Evolutionary conservation across 73 alveolate species (phyloP), one percentile per base, ranked within the genome.

Genomic region (Breviolum minutum): DNA sequence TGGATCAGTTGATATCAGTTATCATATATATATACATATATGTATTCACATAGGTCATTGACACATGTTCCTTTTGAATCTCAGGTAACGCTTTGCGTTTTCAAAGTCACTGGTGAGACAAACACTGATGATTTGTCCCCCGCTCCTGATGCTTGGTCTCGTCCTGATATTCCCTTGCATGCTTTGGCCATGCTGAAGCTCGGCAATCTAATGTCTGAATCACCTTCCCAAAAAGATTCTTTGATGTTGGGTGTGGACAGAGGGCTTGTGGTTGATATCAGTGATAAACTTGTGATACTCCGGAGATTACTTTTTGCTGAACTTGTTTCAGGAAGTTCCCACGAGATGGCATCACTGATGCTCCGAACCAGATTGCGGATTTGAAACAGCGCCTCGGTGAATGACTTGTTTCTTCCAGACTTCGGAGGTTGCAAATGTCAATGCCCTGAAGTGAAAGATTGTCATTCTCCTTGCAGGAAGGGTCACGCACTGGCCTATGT

Each of bases 111-210:
- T 63, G 99, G 99, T 64, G 99, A 94, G 94, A 94, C 99, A 20
- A 94, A 94, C 85, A 94, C 99, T 30, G 99, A 94, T 26, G 99
- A 94, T 64, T 71, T 94, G 84, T 94, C 99, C 20, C 99, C 99
- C 4, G 99, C 99, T 17, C 99, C 99, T 26, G 99, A 94, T 80
- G 99, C 99, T 62, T 94, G 99, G 99, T 94, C 99, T 17, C 99
- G 99, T n/a, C 99, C 99, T 12, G 98, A 94, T 71, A 94, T 94
- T 74, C 99, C 99, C 8, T 73, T 94, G 82, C 99, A 94, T 74
- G 99, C 99, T 82, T 20, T 79, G 99, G 99, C 99, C 85, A 94
- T 94, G 99, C 73, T 94, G 99, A 63, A 27, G 54, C 98, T 61
- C 66, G 98, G 88, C 80, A 27, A 54, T 26, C 5, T 2, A 16